A percentile compares a stretch with the other conserved stretches of the same genome.
These are phyloP conservation scores for Argentina anserina DNA, from an alignment of 306 rosid species.

Conservation along the genomic window DNA sequence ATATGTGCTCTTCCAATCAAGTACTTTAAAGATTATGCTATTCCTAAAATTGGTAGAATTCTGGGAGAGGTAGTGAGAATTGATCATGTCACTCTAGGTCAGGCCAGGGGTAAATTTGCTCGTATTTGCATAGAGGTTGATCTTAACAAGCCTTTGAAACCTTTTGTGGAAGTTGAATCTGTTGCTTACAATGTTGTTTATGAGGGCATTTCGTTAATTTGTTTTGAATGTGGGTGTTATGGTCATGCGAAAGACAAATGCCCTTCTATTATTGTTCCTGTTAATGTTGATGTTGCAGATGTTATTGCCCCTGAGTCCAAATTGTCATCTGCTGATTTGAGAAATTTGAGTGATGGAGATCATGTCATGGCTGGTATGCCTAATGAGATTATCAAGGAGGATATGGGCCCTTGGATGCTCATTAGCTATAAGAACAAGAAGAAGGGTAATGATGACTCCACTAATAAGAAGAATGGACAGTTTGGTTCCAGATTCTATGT, in stretches of 20 bases:
- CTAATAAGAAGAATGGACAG: rapidly evolving
- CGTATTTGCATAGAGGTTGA: neutral
- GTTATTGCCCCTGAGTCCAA: too few species aligned
- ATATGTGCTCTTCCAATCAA: too few species aligned
- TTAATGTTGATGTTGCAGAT: too few species aligned
- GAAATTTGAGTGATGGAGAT: neutral
- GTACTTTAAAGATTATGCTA: neutral
- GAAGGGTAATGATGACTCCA: neutral
- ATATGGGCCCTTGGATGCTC: neutral
- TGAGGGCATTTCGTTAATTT: neutral
- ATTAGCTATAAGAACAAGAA: neutral
- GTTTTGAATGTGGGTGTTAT: neutral
- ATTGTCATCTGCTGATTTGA: neutral
- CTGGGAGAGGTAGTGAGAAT: neutral
- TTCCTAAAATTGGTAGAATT: neutral
- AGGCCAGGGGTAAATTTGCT: neutral
- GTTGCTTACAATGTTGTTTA: neutral
- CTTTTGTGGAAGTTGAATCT: neutral
- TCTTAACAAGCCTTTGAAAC: neutral
- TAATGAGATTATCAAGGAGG: neutral
- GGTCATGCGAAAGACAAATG: neutral
- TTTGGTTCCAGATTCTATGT: neutral
- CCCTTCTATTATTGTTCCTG: too few species aligned
- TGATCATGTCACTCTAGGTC: neutral
- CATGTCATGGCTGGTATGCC: too few species aligned